Conservation (phyloP, 768 basidiomycete genomes). For the Chiua virens region DNA sequence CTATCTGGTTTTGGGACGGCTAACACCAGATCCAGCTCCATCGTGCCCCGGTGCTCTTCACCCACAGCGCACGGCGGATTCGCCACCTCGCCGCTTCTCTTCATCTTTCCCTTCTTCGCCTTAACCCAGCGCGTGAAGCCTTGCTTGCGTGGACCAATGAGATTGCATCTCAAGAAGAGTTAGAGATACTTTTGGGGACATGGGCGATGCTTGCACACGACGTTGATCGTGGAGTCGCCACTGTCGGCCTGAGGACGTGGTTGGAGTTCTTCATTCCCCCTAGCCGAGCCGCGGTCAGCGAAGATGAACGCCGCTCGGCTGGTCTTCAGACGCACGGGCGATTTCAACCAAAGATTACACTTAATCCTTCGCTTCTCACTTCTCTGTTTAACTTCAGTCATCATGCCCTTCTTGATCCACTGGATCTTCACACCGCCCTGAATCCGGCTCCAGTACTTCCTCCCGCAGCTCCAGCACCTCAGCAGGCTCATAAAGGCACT, state of each 20-base stretch:
- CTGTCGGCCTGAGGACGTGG: slow-evolving; percentile 57
- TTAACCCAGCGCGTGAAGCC: slow-evolving; percentile 47
- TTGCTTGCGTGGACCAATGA: slow-evolving; percentile 53
- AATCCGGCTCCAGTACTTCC: slow-evolving; percentile 60
- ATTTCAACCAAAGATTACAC: slow-evolving; percentile 21
- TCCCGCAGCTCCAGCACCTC: slow-evolving; percentile 2
- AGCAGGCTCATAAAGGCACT: slow-evolving; percentile 7
- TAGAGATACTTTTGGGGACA: slow-evolving; percentile 62
- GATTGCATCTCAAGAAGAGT: slow-evolving; percentile 45
- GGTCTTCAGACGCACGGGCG: background rate
- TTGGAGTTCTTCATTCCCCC: slow-evolving; percentile 29
- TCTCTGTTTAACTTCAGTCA: slow-evolving; percentile 53
- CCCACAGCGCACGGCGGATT: slow-evolving; percentile 78
- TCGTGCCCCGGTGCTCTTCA: slow-evolving; percentile 78
- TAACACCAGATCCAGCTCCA: slow-evolving; percentile 57
- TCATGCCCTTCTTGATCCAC: slow-evolving; percentile 59
- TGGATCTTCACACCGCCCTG: slow-evolving; percentile 53
- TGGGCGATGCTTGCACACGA: slow-evolving; percentile 78
- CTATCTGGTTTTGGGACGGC: background rate
- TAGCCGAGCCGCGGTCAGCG: slow-evolving; percentile 3
- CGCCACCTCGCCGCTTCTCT: slow-evolving; percentile 58
- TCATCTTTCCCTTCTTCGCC: slow-evolving; percentile 64
- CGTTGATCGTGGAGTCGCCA: slow-evolving; percentile 60
- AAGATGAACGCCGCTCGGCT: background rate
- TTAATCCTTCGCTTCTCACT: slow-evolving; percentile 33